Evolutionary conservation across 2,329 filamentous ascomycete species (phyloP), one percentile per base, ranked within the genome.

Genomic region (Venturia oleaginea): DNA sequence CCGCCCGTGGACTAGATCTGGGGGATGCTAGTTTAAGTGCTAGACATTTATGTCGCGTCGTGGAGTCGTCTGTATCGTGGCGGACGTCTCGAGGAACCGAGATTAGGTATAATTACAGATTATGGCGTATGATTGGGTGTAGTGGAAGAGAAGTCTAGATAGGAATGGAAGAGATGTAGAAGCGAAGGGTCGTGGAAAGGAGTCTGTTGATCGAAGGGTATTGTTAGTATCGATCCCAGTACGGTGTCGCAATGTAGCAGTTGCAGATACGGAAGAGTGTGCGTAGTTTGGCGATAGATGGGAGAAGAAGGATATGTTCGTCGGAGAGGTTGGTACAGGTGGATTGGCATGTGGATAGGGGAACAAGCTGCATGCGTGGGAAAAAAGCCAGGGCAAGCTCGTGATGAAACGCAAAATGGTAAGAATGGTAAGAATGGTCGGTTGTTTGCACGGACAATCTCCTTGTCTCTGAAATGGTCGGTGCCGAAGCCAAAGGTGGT

Each of bases 341-440:
- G 40, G 32, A 37, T 60, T 8, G 59, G 30, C 30, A 24, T 8
- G 30, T 22, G 54, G 34, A 65, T 42, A 40, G 27, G 59, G 61
- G 38, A 27, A 66, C 63, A 54, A 54, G 63, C 65, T 60, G 64
- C 62, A 57, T 34, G 59, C 59, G 59, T 40, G 15, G 59, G n/a
- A 27, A 27, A 60, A 42, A 34, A 34, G 51, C 27, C 51, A n/a
- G 19, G 34, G 30, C 27, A 34, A 10, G 15, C 5, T 4, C 51
- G 51, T n/a, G 15, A 34, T 34, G n/a, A n/a, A n/a, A n/a, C n/a
- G 51, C 15, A 34, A 5, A 8, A 55, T 15, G 48, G 24, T 34
- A 34, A 57, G 27, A 6, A 19, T 37, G 51, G 34, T n/a, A 1
- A 13, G 22, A 15, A 34, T 34, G 30, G 11, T 30, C 19, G 51